Conservation (phyloP, 257 asterid genomes). For the Echium plantagineum region DNA sequence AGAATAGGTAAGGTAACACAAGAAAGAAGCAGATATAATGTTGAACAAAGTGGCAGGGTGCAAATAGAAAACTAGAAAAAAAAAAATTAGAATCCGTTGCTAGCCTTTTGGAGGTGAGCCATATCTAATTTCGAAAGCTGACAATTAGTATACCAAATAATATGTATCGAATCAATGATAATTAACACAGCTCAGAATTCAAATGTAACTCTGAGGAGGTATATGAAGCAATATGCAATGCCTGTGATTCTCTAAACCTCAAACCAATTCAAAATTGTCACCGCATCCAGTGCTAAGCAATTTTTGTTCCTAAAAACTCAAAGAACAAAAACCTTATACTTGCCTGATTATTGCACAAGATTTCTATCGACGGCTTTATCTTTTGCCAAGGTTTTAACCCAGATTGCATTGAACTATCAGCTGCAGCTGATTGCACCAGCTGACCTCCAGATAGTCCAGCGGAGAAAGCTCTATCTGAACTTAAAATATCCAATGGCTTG, state of each 20-base stretch:
- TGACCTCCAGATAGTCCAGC: conserved; percentile 51
- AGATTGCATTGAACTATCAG: conserved; percentile 50
- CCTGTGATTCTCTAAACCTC: not conserved
- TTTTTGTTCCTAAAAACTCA: not conserved
- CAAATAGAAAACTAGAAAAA: no score
- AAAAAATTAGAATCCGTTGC: not conserved
- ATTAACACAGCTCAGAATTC: no score
- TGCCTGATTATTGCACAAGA: conserved; percentile 89
- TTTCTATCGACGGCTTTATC: conserved; percentile 82
- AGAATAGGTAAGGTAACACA: not conserved
- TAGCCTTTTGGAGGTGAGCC: not conserved
- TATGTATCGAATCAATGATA: no score
- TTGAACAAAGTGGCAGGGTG: not conserved
- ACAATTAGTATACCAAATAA: not conserved
- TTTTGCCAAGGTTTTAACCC: conserved; percentile 81
- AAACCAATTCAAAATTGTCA: not conserved
- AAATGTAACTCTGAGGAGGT: not conserved
- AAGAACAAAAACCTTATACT: conserved; percentile 7
- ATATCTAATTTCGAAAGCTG: not conserved
- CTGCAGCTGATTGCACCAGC: conserved; percentile 33
- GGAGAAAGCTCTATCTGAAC: conserved; percentile 46
- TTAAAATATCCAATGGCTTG: conserved; percentile 58
- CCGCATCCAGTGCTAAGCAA: not conserved
- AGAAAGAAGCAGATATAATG: not conserved
- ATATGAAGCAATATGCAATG: not conserved